phyloP scores from a whole-genome alignment of 257 asterid genomes.

The Nicotiana noctiflora region DNA sequence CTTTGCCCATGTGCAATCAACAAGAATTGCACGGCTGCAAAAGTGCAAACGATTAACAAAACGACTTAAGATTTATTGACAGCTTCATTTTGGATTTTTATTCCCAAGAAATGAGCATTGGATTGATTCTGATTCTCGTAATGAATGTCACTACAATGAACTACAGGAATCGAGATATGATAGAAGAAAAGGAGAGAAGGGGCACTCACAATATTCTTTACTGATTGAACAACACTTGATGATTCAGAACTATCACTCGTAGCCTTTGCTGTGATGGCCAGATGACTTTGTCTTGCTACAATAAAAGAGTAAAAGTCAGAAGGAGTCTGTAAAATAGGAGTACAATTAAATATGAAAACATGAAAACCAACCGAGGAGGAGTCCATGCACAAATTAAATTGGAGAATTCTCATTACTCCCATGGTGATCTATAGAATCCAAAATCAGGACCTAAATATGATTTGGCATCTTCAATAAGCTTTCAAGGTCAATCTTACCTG shows the following conservation, averaged over 20 bases:
- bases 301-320: constrained; percentile 7
- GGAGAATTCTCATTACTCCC: background rate
- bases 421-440: background rate
- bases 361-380: background rate
- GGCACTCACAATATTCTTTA: constrained; percentile 61
- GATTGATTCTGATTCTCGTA: background rate
- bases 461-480: background rate
- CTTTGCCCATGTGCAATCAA: background rate
- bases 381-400: background rate
- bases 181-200: background rate
- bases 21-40: background rate
- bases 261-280: constrained; percentile 52
- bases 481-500: background rate
- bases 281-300: constrained; percentile 38
- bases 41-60: background rate
- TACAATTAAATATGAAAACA: background rate
- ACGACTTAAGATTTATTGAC: background rate
- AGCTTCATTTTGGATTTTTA: background rate
- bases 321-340: background rate
- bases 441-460: background rate
- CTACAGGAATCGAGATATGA: background rate
- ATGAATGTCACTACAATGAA: background rate
- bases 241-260: constrained; percentile 53
- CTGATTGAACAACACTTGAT: constrained; percentile 37
- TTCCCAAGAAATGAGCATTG: background rate